A percentile compares a stretch with the other conserved stretches of the same genome.
These are phyloP conservation scores for Fusarium napiforme DNA, from an alignment of 2,329 filamentous ascomycete species.

Conservation along the genomic window DNA sequence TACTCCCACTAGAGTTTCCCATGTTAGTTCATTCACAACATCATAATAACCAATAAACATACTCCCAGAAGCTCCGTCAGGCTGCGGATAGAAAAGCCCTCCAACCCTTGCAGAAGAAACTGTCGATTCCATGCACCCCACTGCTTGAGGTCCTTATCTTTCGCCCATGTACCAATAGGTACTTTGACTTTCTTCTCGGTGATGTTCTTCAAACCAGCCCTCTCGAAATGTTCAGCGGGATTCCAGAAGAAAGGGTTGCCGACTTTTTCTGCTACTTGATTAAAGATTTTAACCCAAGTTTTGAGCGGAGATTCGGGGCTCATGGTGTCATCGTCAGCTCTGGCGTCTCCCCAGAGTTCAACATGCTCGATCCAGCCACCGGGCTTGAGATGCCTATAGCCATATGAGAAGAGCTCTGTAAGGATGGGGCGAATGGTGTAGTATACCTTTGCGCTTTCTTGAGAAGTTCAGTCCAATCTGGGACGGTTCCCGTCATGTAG, in stretches of 20 bases:
- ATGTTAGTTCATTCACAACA: background rate
- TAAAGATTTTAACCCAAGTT: constrained; percentile 20
- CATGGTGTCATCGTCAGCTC: constrained; percentile 18
- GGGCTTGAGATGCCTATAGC: constrained; percentile 1
- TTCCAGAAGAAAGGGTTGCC: constrained; percentile 30
- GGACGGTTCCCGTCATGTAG: constrained; percentile 20
- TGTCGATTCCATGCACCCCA: constrained; percentile 33
- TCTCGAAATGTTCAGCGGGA: constrained; percentile 1
- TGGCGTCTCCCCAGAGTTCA: constrained; percentile 23
- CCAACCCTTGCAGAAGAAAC: constrained; percentile 15
- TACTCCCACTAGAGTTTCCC: constrained; percentile 4
- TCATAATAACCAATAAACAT: background rate
- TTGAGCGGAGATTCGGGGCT: constrained; percentile 20
- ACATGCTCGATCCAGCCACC: constrained; percentile 31
- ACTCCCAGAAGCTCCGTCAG: constrained; percentile 19
- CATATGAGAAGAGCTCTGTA: no score
- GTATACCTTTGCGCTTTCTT: constrained; percentile 13
- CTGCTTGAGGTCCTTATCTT: constrained; percentile 25
- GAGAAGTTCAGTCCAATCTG: constrained; percentile 13
- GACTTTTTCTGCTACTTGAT: constrained; percentile 12
- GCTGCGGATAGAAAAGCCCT: constrained; percentile 26
- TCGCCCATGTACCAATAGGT: constrained; percentile 19
- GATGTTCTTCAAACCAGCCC: constrained; percentile 12
- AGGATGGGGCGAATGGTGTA: no score
- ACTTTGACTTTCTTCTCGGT: constrained; percentile 22